Evolutionary conservation across 1,284 basidiomycete species (phyloP), one percentile per base, ranked within the genome.

Genomic region (Chondrostereum purpureum): DNA sequence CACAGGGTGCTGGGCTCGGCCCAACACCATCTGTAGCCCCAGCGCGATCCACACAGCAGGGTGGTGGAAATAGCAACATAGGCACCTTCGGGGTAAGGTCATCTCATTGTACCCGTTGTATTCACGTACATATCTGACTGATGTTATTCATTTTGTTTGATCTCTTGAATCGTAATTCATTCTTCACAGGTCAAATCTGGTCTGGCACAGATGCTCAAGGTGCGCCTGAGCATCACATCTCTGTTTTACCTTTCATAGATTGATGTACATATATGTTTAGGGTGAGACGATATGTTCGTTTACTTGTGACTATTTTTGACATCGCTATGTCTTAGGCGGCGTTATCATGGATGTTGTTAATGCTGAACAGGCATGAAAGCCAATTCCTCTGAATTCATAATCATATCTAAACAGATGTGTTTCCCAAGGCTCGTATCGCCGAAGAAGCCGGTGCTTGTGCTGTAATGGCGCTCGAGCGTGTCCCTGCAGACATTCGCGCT

Each of bases 381-480:
- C 33, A 11, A 23, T 20, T 21, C 11, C 35, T 44, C 34, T n/a
- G 18, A 1, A 10, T 36, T 23, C 18, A 43, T 38, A 13, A 37
- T 10, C 12, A 13, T 21, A 23, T 47, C 34, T 36, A 18, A 31
- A 40, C 19, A 39, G 27, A 34, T 49, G 39, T 35, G 42, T n/a
- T 17, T 44, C 24, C 5, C 24, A 55, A 93, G 83, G 95, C 95
- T 50, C 86, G 91, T 53, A 94, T 98, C 57, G 95, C 95, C 48
- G 95, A 98, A 62, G 93, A 96, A 62, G 95, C 95, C 8, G 95
- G 96, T 49, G 95, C 95, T 11, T 93, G 91, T 63, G 95, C 95
- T 52, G 95, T 99, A 53, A 98, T 99, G 95, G 92, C 92, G 11
- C 76, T 94, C 5, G 92, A 97, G 66, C 78, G 95, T 53, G 93